Evolutionary conservation across 768 basidiomycete genomes (phyloP).

Genomic region (Phaeolepiota aurea): DNA sequence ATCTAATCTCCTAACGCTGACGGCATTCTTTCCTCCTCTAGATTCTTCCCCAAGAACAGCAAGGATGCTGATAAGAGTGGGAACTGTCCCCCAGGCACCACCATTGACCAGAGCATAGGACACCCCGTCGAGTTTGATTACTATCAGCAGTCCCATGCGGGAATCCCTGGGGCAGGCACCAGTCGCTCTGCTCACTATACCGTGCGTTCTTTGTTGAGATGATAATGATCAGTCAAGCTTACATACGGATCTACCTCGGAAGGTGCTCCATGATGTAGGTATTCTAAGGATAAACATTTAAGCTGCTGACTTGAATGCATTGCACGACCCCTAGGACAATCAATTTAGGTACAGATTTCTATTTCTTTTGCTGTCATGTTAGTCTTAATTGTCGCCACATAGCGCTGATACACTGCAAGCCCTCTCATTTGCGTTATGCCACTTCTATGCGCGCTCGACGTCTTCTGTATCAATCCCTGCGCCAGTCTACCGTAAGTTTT

Average conservation of each 20-base stretch:
- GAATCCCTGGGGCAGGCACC: slow-evolving; percentile 71
- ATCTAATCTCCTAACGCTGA: too few species aligned
- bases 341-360: slow-evolving; percentile 54
- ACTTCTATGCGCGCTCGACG: slow-evolving; percentile 62
- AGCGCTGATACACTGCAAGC: slow-evolving; percentile 61
- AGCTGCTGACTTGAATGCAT: background rate
- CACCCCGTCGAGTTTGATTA: slow-evolving; percentile 75
- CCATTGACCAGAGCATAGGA: slow-evolving; percentile 62
- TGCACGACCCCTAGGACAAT: slow-evolving; percentile 29
- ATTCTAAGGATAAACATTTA: background rate
- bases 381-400: background rate
- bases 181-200: slow-evolving; percentile 46
- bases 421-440: slow-evolving; percentile 53
- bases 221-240: background rate
- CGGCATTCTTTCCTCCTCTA: too few species aligned
- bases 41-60: slow-evolving; percentile 11
- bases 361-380: slow-evolving; percentile 2
- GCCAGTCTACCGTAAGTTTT: slow-evolving; percentile 64
- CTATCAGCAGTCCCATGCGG: slow-evolving; percentile 71
- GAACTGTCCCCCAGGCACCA: slow-evolving; percentile 75
- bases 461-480: slow-evolving; percentile 79
- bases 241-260: background rate
- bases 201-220: slow-evolving; percentile 17
- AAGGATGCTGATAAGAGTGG: slow-evolving; percentile 54
- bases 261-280: slow-evolving; percentile 38